Base-by-base conservation (phyloP, 306 rosid genomes). In the Cucumis hystrix region DNA sequence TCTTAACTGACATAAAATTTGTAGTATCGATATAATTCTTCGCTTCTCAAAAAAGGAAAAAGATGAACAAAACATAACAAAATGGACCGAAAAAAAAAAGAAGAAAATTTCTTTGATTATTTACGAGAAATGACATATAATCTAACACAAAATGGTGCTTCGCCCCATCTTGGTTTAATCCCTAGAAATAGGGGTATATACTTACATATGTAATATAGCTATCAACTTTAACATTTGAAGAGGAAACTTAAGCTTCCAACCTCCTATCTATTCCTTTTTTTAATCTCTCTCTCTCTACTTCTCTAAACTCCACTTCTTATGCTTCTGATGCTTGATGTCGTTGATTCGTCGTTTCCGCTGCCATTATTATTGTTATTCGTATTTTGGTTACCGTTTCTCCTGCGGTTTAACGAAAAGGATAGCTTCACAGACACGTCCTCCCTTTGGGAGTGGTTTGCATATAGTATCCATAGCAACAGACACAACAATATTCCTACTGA, bases 391-490 rank as follows among this genome's bases (percentile, higher is more conserved):
- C 79, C 65, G 65, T 80, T 76, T 68, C 78, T 83, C 56, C 74
- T 59, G 52, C 87, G 80, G 71, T 74, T 85, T 71, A 80, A 79
- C 25, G 81, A 84, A 2, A 87, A 79, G 84, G 86, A 87, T 78
- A 85, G 85, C 77, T 86, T 86, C 73, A 21, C 96, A 88, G 85
- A 86, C 97, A 41, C 97, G 69, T 85, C 97, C 88, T 81, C 92
- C 90, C 89, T 86, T 87, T 40, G 84, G 89, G 91, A 91, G 97
- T 91, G 93, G 97, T 95, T 92, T 77, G 99, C 88, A 84, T 88
- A 92, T 52, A 95, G 93, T 75, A 91, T 79, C 99, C 99, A 95
- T 51, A 95, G 90, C 78, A 95, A 89, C 69, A 95, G 99, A 67
- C 97, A 92, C 66, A 95, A 91, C 82, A 95, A 77, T 52, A 92